Conservation (phyloP, 2,329 filamentous ascomycete species). For the Claviceps digitariae region DNA sequence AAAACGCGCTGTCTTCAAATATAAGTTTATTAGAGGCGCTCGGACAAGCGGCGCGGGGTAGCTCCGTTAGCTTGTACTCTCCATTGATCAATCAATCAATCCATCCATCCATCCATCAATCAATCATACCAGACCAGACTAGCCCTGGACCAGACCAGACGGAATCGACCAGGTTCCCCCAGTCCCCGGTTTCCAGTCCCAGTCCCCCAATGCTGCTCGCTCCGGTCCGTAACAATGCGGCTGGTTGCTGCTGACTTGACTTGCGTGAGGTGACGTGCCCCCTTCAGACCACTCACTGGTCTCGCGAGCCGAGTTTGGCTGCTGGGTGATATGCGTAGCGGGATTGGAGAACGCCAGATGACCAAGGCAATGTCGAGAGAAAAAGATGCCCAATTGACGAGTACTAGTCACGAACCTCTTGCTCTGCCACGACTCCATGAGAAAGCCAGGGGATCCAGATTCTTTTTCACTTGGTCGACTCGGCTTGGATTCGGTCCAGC, state of each 20-base stretch:
- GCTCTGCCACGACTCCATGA: too few relatives aligned
- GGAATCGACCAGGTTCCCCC: not conserved
- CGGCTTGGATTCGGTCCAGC: not conserved
- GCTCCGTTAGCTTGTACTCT: not conserved
- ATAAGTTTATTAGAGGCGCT: not conserved
- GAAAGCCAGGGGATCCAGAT: not conserved
- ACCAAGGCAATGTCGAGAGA: not conserved
- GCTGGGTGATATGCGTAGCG: too few relatives aligned
- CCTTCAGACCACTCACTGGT: too few relatives aligned
- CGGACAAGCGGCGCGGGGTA: constrained; percentile 5
- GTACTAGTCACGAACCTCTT: not conserved
- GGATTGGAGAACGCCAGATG: too few relatives aligned
- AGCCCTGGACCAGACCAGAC: not conserved
- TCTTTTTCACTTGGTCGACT: not conserved
- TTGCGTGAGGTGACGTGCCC: too few relatives aligned
- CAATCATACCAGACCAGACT: not conserved
- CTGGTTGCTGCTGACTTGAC: too few relatives aligned
- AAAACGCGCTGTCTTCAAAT: not conserved
- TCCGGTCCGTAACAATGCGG: too few relatives aligned
- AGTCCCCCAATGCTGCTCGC: too few relatives aligned
- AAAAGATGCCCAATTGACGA: not conserved
- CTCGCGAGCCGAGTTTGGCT: too few relatives aligned
- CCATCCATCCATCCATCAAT: not conserved
- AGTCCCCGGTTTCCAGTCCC: not conserved
- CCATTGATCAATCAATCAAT: too few relatives aligned